Conservation (phyloP, 768 basidiomycete genomes). For the Jaapia argillacea region DNA sequence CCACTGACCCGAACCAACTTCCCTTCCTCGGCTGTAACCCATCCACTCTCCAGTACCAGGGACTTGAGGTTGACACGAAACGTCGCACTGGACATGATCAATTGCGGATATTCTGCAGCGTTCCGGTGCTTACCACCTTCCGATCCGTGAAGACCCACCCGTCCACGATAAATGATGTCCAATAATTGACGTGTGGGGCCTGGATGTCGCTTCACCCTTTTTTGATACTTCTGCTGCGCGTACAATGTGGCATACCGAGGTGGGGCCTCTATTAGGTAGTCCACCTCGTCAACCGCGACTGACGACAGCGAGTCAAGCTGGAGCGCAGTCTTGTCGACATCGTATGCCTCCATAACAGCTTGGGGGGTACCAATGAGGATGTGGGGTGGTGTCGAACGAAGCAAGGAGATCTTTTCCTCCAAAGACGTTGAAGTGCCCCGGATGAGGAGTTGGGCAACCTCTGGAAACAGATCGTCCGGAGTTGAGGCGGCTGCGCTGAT, state of each 20-base stretch:
- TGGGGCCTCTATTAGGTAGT: slow-evolving; percentile 53
- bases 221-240: slow-evolving; percentile 29
- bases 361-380: slow-evolving; percentile 68
- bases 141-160: slow-evolving; percentile 20
- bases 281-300: slow-evolving; percentile 69
- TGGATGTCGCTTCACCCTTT: slow-evolving; percentile 41
- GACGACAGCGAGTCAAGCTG: slow-evolving; percentile 37
- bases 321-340: slow-evolving; percentile 31
- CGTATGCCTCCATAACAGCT: slow-evolving; percentile 48
- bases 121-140: background rate
- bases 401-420: slow-evolving; percentile 25
- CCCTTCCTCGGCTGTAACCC: slow-evolving; percentile 28
- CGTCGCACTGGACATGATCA: slow-evolving; percentile 66
- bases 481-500: slow-evolving; percentile 26
- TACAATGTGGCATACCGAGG: slow-evolving; percentile 31
- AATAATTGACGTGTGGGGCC: slow-evolving; percentile 50
- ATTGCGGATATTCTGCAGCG: slow-evolving; percentile 32
- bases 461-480: slow-evolving; percentile 23
- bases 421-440: slow-evolving; percentile 37
- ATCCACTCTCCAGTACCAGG: slow-evolving; percentile 46
- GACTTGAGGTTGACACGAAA: slow-evolving; percentile 46
- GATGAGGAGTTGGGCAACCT: slow-evolving; percentile 50
- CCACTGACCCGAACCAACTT: slow-evolving; percentile 13
- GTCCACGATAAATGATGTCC: slow-evolving; percentile 38
- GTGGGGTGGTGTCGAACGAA: slow-evolving; percentile 41